Base-by-base conservation (phyloP, 176 grass and related monocot genomes). In the Avena atlantica region DNA sequence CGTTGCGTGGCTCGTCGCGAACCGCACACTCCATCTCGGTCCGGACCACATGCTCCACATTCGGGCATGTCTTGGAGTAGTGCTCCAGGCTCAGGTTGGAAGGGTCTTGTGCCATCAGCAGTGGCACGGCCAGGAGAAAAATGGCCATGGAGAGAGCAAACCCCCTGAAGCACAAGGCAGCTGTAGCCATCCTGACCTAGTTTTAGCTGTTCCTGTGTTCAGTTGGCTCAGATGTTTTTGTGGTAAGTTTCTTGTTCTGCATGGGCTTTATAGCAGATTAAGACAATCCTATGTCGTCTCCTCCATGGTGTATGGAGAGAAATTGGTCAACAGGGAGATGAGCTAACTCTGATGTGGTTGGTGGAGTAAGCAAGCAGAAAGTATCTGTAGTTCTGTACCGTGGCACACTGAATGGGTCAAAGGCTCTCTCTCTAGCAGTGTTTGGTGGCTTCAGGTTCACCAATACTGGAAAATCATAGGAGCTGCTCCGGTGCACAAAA, bases 51-150 rank as follows among this genome's bases (percentile, higher is more conserved):
- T 96, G 84, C 78, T 93, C 78, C 49, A 68, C 92, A 0, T 74
- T 84, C 0, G 94, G 97, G 72, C 97, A 99, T 3, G 97, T 92
- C 92, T 99, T 94, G 9, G 90, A 77, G 77, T 99, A 99, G 82
- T 96, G 91, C 21, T 91, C 77, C 74, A 99, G 80, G 87, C 92
- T 96, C 92, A 99, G 85, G 45, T 72, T 83, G 1, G 92, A 93
- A 37, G 84, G 83, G 47, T 93, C 94, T 66, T 94, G 94, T 17
- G 97, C 92, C 48, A 80, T 44, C 17, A 77, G 78, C 73, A 56
- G 48, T 10, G 34, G 85, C 62, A 80, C 44, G 5, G 63, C 66
- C 42, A 82, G 58, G 20, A 90, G 36, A 70, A 93, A 24, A 68
- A 66, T 82, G 47, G 81, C 75, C 37, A 87, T 1, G 36, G 68